Conservation (phyloP, 208 protist species). For the Trypanosoma platydactyli region DNA sequence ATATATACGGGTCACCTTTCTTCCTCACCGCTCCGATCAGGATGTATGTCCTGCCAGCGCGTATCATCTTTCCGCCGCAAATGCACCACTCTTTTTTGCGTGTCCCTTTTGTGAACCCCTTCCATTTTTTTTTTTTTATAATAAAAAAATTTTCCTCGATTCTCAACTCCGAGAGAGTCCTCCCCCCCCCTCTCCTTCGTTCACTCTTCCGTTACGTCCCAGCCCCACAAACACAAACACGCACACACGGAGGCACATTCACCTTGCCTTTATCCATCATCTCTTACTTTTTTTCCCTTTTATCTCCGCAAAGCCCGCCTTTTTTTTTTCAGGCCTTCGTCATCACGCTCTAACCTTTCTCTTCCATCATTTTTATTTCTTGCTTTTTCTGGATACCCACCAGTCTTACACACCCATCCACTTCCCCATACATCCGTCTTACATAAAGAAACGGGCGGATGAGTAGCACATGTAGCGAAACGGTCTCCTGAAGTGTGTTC, state of each 20-base stretch:
- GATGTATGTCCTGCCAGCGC: not conserved
- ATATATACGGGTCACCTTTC: conserved; percentile 2
- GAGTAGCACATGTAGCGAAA: too few relatives aligned
- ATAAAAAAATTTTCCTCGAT: conserved; percentile 3
- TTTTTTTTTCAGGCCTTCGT: not conserved
- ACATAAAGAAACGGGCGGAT: too few relatives aligned
- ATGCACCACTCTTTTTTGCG: not conserved
- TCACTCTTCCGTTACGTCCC: not conserved
- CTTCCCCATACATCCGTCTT: too few relatives aligned
- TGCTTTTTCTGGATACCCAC: too few relatives aligned
- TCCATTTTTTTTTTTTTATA: conserved; percentile 3
- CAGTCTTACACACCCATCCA: too few relatives aligned
- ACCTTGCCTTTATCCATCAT: not conserved
- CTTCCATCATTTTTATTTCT: too few relatives aligned
- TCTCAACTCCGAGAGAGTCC: not conserved
- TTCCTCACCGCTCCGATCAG: not conserved
- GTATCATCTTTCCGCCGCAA: not conserved
- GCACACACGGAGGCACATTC: not conserved
- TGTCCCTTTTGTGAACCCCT: not conserved
- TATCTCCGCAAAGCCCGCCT: not conserved
- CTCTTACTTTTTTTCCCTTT: not conserved
- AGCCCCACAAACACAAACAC: conserved; percentile 5
- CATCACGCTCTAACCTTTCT: not conserved
- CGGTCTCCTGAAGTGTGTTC: too few relatives aligned
- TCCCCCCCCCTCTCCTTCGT: not conserved